phyloP scores from a whole-genome alignment of 2,329 filamentous ascomycete genomes.

The Sarocladiaceae sp. region DNA sequence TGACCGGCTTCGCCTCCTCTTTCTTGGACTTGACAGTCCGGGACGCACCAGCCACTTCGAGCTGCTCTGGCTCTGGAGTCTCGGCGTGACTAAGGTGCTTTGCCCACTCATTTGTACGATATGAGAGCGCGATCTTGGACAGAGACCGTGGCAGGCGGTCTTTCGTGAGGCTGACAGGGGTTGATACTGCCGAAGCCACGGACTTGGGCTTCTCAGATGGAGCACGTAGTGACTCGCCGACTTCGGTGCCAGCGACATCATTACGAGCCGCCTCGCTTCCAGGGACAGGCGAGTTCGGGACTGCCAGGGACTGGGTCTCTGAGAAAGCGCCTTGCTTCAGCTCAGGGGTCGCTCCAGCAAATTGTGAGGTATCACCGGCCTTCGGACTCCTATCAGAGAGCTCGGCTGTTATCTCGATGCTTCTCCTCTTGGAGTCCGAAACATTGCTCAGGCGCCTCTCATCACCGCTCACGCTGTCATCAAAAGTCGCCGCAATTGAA shows the following conservation, averaged over 20 bases:
- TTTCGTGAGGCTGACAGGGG: conserved; percentile 47
- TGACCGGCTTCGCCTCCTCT: conserved; percentile 57
- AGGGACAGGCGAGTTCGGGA: background rate
- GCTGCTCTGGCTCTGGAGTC: conserved; percentile 59
- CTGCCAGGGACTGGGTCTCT: background rate
- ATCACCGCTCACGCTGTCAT: conserved; percentile 43
- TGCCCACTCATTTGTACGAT: conserved; percentile 93
- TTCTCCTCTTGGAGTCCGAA: conserved; percentile 19
- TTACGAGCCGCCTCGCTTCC: conserved; percentile 13
- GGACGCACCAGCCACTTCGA: conserved; percentile 37
- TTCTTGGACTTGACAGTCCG: conserved; percentile 20
- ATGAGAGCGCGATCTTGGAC: conserved; percentile 74
- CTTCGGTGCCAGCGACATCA: conserved; percentile 1
- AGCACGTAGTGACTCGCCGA: conserved; percentile 13
- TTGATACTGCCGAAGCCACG: conserved; percentile 36
- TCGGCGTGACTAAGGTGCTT: conserved; percentile 83
- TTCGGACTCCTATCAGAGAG: conserved; percentile 18
- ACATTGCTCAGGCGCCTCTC: conserved; percentile 29
- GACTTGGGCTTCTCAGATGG: conserved; percentile 34
- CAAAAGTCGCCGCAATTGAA: conserved; percentile 56
- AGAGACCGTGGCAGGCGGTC: conserved; percentile 65
- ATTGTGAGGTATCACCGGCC: background rate
- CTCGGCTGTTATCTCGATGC: conserved; percentile 37
- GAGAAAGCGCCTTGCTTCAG: background rate
- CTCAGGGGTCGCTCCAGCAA: background rate